phyloP scores from a whole-genome alignment of 2,329 filamentous ascomycete genomes.

The Diplodia corticola region DNA sequence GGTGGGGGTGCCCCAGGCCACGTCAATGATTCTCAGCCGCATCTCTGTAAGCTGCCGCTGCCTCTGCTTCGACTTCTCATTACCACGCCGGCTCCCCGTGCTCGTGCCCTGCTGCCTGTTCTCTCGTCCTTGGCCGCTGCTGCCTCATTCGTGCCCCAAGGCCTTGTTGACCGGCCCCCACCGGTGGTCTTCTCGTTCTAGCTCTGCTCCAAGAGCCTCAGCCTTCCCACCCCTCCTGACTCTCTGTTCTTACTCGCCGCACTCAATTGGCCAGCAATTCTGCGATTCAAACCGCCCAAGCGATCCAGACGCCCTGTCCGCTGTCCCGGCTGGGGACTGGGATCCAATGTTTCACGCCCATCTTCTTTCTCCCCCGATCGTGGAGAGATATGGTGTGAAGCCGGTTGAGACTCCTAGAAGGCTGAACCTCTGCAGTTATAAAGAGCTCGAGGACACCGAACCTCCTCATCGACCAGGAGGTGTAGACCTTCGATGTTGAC shows the following conservation, averaged over 20 bases:
- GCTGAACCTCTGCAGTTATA: neutral
- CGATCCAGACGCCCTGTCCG: neutral
- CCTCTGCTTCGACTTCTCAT: neutral
- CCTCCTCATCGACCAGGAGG: neutral
- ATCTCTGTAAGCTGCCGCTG: neutral
- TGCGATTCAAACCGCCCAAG: neutral
- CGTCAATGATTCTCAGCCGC: constrained; percentile 13
- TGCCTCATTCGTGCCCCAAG: neutral
- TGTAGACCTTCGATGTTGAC: neutral
- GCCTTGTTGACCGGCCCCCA: neutral
- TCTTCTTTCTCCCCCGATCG: neutral
- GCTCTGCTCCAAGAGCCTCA: neutral
- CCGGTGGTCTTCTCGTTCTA: neutral
- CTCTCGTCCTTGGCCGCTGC: neutral
- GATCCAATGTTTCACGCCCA: neutral
- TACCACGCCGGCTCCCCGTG: neutral
- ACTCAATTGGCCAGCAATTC: neutral
- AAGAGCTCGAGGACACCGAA: neutral
- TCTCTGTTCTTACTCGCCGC: neutral
- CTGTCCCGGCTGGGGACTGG: neutral
- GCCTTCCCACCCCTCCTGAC: neutral
- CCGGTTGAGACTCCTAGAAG: neutral
- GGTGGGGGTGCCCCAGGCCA: constrained; percentile 4
- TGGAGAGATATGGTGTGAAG: neutral
- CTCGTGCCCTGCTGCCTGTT: neutral